Evolutionary conservation across 1,139 yeast species (phyloP).

Genomic region (Pneumocystis canis): DNA sequence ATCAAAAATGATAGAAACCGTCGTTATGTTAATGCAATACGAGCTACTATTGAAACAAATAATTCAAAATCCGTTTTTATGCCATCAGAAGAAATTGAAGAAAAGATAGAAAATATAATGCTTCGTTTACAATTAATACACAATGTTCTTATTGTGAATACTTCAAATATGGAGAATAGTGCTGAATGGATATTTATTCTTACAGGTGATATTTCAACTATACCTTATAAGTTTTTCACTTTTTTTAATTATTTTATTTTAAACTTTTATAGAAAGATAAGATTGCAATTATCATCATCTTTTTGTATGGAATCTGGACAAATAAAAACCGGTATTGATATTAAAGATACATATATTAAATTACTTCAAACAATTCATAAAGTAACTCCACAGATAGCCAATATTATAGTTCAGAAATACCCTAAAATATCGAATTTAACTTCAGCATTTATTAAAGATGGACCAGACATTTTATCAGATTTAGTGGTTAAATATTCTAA

Average conservation of each 20-base stretch:
- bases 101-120: conserved; percentile 14
- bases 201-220: conserved; percentile 15
- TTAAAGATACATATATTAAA: conserved; percentile 13
- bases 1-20: conserved; percentile 9
- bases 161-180: conserved; percentile 13
- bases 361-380: conserved; percentile 13
- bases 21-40: conserved; percentile 13
- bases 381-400: conserved; percentile 15
- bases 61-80: not conserved
- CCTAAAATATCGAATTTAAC: not conserved
- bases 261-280: not conserved
- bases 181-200: conserved; percentile 15
- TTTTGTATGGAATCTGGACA: conserved; percentile 17
- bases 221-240: conserved; percentile 15
- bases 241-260: conserved; percentile 8
- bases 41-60: conserved; percentile 8
- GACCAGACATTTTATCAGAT: not conserved
- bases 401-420: conserved; percentile 10
- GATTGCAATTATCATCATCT: not conserved
- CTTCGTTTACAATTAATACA: conserved; percentile 13
- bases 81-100: conserved; percentile 4
- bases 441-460: not conserved
- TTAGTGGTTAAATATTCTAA: not conserved
- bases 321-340: conserved; percentile 13
- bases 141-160: conserved; percentile 13